phyloP scores from a whole-genome alignment of 148 eudicot genomes.

The Selenicereus undatus region DNA sequence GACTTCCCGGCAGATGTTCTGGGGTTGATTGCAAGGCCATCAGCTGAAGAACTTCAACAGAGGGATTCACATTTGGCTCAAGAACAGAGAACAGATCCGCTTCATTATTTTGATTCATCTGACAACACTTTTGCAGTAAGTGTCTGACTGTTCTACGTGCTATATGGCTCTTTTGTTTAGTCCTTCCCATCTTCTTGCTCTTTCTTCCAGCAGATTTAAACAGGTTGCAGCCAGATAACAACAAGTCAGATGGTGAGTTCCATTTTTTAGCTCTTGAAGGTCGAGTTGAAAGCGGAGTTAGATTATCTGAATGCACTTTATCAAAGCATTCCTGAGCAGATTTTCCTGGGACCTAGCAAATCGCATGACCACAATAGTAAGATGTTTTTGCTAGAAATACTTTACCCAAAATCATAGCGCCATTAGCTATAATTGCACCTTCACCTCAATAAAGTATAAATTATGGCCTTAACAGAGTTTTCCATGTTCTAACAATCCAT shows the following conservation, averaged over 20 bases:
- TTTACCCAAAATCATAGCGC: background rate
- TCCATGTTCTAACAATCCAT: background rate
- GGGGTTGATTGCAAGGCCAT: constrained; percentile 40
- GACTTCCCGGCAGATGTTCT: constrained; percentile 18
- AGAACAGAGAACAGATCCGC: constrained; percentile 56
- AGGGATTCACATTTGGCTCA: constrained; percentile 43
- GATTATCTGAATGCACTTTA: constrained; percentile 58
- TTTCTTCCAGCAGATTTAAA: constrained; percentile 36
- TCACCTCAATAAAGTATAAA: background rate
- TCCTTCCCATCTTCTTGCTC: constrained; percentile 30
- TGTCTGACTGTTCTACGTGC: constrained; percentile 64
- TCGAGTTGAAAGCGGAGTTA: constrained; percentile 58
- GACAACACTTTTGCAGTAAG: constrained; percentile 52
- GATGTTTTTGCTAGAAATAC: background rate
- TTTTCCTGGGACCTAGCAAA: constrained; percentile 81
- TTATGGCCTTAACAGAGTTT: background rate
- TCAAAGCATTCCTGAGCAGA: constrained; percentile 91
- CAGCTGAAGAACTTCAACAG: constrained; percentile 25
- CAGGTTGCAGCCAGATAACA: constrained; percentile 42
- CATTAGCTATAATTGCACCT: background rate
- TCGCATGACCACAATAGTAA: background rate
- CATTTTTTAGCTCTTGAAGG: constrained; percentile 44
- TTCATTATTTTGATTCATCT: constrained; percentile 40
- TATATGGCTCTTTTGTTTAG: constrained; percentile 40
- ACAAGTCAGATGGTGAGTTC: constrained; percentile 27